Evolutionary conservation across 306 rosid genomes (phyloP).

Genomic region (Lagenaria siceraria): DNA sequence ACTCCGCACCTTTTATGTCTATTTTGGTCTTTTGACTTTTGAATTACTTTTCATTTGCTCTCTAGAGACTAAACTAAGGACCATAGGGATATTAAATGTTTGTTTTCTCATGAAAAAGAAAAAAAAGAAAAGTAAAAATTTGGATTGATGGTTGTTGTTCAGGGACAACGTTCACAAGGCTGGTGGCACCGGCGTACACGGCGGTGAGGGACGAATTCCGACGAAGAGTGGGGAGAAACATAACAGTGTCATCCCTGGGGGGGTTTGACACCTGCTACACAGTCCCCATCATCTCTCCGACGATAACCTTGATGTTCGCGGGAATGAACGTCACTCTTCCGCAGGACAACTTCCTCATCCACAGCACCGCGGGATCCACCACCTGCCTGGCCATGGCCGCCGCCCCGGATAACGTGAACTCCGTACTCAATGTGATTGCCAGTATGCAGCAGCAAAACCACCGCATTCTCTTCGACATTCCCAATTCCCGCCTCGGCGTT

Average conservation of each 20-base stretch:
- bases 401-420: conserved; percentile 75
- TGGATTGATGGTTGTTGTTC: not conserved
- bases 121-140: no score
- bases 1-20: no score
- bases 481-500: conserved; percentile 76
- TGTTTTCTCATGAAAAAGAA: no score
- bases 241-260: conserved; percentile 44
- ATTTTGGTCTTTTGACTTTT: no score
- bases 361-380: conserved; percentile 51
- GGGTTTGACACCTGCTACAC: conserved; percentile 93
- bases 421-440: conserved; percentile 82
- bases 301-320: conserved; percentile 61
- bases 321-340: conserved; percentile 89
- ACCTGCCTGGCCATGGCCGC: conserved; percentile 80
- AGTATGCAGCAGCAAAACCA: conserved; percentile 95
- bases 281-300: conserved; percentile 51
- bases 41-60: no score
- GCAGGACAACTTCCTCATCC: conserved; percentile 59
- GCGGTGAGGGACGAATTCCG: conserved; percentile 72
- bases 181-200: conserved; percentile 53
- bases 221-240: conserved; percentile 28
- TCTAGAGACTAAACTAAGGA: no score
- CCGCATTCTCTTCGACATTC: conserved; percentile 63
- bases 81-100: no score
- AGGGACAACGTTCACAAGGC: conserved; percentile 87